A percentile compares a stretch with the other conserved stretches of the same genome.
phyloP scores from a whole-genome alignment of 2,329 filamentous ascomycete species.

The Fusarium sp. region DNA sequence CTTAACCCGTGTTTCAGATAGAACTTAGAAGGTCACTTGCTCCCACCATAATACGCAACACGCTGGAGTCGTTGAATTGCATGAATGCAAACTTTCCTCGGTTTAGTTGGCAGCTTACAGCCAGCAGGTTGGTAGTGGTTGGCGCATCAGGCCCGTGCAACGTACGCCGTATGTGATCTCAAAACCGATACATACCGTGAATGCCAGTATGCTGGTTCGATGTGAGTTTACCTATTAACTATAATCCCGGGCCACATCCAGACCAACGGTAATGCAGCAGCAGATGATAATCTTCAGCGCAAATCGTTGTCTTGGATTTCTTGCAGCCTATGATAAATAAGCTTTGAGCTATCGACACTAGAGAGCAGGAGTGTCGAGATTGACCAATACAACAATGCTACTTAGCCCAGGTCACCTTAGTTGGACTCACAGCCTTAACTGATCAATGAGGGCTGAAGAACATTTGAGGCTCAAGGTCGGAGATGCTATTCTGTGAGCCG shows the following conservation, averaged over 20 bases:
- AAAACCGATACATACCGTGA: not conserved
- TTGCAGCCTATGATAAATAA: not conserved
- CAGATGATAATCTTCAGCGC: not conserved
- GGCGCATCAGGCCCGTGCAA: not conserved
- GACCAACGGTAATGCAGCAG: not conserved
- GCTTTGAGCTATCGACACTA: constrained; percentile 11
- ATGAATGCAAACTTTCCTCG: not conserved
- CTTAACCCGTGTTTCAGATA: not conserved
- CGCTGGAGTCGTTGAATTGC: not conserved
- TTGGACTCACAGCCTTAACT: not conserved
- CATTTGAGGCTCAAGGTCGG: not conserved
- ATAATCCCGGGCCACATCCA: not conserved
- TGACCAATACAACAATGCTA: not conserved
- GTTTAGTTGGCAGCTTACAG: not conserved
- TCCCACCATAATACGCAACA: not conserved
- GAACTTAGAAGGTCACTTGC: not conserved
- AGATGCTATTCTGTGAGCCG: not conserved
- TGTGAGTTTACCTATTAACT: not conserved
- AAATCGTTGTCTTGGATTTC: not conserved
- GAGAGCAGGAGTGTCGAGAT: not conserved
- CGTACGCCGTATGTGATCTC: not conserved
- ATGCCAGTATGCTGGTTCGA: not conserved
- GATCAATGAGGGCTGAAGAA: not conserved
- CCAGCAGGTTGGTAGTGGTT: not conserved
- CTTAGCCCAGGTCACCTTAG: not conserved